Percentiles rank a stretch among this genome's conserved stretches.
Evolutionary conservation across 2,329 filamentous ascomycete species (phyloP).

Genomic region (Ophiostoma sp.): DNA sequence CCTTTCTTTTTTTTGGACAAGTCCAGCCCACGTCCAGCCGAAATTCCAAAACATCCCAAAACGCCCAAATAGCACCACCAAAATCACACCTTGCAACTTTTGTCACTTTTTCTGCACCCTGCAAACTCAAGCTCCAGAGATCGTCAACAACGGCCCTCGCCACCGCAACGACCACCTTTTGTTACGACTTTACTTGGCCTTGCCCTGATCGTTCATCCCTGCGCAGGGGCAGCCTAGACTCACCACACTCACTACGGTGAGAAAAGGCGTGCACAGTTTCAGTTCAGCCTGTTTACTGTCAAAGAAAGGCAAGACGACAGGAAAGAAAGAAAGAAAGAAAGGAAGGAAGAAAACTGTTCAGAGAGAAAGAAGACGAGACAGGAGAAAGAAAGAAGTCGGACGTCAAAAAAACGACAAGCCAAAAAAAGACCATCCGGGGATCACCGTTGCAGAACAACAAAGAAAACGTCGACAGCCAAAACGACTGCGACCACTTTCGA

Average conservation of each 20-base stretch:
- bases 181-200: neutral
- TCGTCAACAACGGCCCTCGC: neutral
- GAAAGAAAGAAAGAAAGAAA: neutral
- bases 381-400: neutral
- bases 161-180: neutral
- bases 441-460: conserved; percentile 17
- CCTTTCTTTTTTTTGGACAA: neutral
- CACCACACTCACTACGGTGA: neutral
- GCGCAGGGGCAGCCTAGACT: conserved; percentile 1
- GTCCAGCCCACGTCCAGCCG: no score
- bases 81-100: neutral
- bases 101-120: neutral
- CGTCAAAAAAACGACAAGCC: neutral
- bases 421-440: neutral
- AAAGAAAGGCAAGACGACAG: neutral
- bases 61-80: neutral
- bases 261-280: neutral
- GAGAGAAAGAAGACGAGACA: neutral
- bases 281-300: neutral
- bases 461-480: neutral
- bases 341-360: neutral
- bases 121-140: neutral
- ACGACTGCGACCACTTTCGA: neutral
- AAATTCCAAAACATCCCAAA: neutral
- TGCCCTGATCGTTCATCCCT: conserved; percentile 14